Percentiles rank a stretch among this genome's conserved stretches.
Evolutionary conservation across 139 green algal species (phyloP).

Genomic region (Chlamydomonas applanata): DNA sequence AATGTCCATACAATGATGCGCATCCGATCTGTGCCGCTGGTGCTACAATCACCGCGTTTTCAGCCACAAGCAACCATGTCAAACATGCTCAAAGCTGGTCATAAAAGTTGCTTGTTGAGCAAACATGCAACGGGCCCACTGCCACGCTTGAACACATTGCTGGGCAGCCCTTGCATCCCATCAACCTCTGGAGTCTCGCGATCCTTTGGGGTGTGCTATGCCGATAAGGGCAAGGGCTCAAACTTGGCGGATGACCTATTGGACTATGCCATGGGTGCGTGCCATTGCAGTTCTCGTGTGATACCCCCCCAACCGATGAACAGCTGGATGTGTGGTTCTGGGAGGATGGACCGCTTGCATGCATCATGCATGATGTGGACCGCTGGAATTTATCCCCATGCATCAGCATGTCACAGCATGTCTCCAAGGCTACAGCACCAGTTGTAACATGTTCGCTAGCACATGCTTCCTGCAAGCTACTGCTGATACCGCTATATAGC

Average conservation of each 20-base stretch:
- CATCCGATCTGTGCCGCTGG: too few species aligned
- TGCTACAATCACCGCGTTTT: too few species aligned
- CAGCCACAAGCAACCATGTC: too few species aligned
- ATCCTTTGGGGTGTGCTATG: too few species aligned
- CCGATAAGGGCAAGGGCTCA: neutral
- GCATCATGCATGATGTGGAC: too few species aligned
- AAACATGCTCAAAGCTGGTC: neutral
- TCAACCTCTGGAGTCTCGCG: too few species aligned
- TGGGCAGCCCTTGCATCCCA: too few species aligned
- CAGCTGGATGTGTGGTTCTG: neutral
- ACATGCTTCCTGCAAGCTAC: neutral
- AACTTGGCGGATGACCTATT: constrained; percentile 8
- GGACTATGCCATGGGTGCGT: neutral
- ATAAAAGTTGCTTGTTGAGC: too few species aligned
- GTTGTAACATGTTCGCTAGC: neutral
- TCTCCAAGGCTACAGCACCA: neutral
- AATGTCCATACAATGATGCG: too few species aligned
- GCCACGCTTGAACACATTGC: too few species aligned
- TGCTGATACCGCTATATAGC: neutral
- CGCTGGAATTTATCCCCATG: neutral
- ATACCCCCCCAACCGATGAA: neutral
- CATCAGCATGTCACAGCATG: neutral
- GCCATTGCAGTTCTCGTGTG: neutral
- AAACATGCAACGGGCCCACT: too few species aligned
- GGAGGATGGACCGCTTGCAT: too few species aligned